Conservation (phyloP, 371 early-diverging fungal genomes). For the Mucor racemosus region DNA sequence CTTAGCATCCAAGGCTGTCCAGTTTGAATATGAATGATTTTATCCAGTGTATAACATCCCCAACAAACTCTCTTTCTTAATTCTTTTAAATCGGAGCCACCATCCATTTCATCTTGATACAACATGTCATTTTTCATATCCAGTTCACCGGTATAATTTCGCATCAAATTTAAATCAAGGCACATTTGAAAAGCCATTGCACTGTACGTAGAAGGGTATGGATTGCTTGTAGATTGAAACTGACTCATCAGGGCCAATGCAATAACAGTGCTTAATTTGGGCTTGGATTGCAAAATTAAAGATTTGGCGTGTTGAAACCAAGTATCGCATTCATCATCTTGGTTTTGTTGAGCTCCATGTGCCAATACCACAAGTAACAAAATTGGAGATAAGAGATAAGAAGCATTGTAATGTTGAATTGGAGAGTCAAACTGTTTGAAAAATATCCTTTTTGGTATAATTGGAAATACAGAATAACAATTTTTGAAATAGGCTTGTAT, state of each 20-base stretch:
- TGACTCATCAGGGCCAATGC: slow-evolving; percentile 32
- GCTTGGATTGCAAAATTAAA: not conserved
- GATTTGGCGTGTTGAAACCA: slow-evolving; percentile 37
- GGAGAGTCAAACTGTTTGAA: slow-evolving; percentile 32
- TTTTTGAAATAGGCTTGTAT: slow-evolving; percentile 34
- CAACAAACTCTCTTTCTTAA: slow-evolving; percentile 34
- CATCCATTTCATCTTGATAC: not conserved
- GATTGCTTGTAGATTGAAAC: slow-evolving; percentile 24
- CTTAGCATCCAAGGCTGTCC: slow-evolving; percentile 34
- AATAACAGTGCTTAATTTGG: slow-evolving; percentile 34
- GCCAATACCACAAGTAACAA: slow-evolving; percentile 36
- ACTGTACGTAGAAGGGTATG: slow-evolving; percentile 23
- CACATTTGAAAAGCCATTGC: slow-evolving; percentile 43
- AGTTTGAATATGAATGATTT: slow-evolving; percentile 27
- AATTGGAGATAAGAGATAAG: slow-evolving; percentile 15
- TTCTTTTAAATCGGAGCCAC: slow-evolving; percentile 25
- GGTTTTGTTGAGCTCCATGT: slow-evolving; percentile 32
- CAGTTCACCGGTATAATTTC: slow-evolving; percentile 20
- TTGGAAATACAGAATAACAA: slow-evolving; percentile 33
- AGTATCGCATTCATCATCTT: slow-evolving; percentile 27
- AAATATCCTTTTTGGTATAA: slow-evolving; percentile 37
- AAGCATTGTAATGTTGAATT: slow-evolving; percentile 19
- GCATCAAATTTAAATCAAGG: slow-evolving; percentile 31
- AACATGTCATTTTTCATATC: not conserved
- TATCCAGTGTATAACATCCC: slow-evolving; percentile 41